Percentiles rank a stretch among this genome's conserved stretches.
phyloP scores from a whole-genome alignment of 305 asterid species.

The Salvia sclarea region DNA sequence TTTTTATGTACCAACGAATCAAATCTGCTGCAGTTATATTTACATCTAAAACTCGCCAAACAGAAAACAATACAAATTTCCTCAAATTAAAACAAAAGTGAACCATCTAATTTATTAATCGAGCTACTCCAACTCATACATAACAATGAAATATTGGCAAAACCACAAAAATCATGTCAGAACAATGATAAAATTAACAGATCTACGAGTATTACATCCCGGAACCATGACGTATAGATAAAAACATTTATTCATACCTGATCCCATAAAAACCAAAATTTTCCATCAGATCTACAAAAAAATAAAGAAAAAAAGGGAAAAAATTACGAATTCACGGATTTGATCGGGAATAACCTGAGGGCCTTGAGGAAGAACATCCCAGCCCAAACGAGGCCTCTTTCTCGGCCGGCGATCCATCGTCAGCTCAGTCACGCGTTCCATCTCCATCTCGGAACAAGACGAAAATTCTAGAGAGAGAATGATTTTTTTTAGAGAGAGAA shows the following conservation, averaged over 20 bases:
- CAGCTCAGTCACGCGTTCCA: constrained; percentile 84
- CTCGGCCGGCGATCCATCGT: constrained; percentile 84
- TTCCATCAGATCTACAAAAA: constrained; percentile 57
- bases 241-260: constrained; percentile 44
- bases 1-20: background rate
- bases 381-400: constrained; percentile 77
- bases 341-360: constrained; percentile 50
- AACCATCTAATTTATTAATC: background rate
- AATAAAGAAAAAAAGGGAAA: constrained; percentile 5
- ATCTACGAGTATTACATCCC: background rate
- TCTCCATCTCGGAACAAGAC: constrained; percentile 57
- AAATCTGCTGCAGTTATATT: background rate
- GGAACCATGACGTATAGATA: constrained; percentile 2
- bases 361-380: constrained; percentile 80
- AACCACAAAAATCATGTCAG: background rate
- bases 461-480: constrained; percentile 31
- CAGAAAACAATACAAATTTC: background rate
- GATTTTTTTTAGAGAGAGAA: constrained; percentile 16
- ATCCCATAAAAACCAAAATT: constrained; percentile 33
- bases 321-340: constrained; percentile 24
- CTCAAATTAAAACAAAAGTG: background rate
- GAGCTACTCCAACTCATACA: background rate
- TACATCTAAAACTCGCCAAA: background rate
- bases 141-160: background rate
- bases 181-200: background rate